Conservation (phyloP, 2,329 filamentous ascomycete genomes). For the Beauveria medogensis region DNA sequence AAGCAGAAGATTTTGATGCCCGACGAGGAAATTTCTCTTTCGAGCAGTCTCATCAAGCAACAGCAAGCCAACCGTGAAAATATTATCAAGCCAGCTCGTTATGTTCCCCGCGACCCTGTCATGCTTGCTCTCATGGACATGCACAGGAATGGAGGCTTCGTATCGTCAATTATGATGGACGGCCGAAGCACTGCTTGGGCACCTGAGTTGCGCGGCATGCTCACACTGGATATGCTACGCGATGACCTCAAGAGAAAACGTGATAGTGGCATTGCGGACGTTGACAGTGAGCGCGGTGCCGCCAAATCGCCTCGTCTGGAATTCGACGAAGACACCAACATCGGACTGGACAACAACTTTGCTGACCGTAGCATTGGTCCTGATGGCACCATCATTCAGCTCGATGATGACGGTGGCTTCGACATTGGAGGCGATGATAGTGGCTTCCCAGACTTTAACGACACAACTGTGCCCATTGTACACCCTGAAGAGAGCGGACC, state of each 20-base stretch:
- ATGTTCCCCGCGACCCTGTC: constrained; percentile 79
- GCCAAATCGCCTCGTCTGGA: constrained; percentile 64
- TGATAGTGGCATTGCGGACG: constrained; percentile 75
- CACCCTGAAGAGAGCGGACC: constrained; percentile 79
- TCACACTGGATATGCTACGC: constrained; percentile 77
- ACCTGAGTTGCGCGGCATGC: constrained; percentile 81
- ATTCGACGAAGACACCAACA: constrained; percentile 58
- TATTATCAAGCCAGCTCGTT: constrained; percentile 75
- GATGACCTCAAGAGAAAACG: constrained; percentile 89
- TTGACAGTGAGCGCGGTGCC: constrained; percentile 57
- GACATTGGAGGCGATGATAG: constrained; percentile 57
- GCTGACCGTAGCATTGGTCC: constrained; percentile 45
- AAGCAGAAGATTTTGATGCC: constrained; percentile 74
- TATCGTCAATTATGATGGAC: constrained; percentile 77
- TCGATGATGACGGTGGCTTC: not conserved
- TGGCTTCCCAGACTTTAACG: constrained; percentile 53
- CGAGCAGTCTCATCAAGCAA: constrained; percentile 69
- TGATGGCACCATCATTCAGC: constrained; percentile 50
- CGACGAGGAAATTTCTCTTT: constrained; percentile 74
- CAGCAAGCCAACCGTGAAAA: constrained; percentile 80
- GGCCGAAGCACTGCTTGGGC: constrained; percentile 76
- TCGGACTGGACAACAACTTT: constrained; percentile 38
- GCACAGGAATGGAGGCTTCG: constrained; percentile 85
- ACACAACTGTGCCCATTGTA: constrained; percentile 65
- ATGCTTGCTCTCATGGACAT: constrained; percentile 83